Evolutionary conservation across 768 basidiomycete genomes (phyloP), one percentile per base, ranked within the genome.

Genomic region (Pleurotus tuber-regium): DNA sequence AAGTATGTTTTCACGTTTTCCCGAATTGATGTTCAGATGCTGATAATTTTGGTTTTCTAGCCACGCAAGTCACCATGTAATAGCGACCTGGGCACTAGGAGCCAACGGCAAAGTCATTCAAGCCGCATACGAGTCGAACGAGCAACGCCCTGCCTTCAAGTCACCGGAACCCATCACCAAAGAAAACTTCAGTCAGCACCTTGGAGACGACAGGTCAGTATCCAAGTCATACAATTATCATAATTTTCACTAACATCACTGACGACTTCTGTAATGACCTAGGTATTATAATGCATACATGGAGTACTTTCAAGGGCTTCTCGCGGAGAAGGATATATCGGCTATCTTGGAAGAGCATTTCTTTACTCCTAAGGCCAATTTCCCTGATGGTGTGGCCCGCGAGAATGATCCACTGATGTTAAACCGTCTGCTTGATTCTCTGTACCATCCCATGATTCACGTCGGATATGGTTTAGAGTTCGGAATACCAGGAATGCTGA

Each of bases 371-470:
- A 65, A 73, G 40, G 76, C 69, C 43, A 87, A 86, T 51, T 66
- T 75, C 39, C 69, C 65, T 12, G 18, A 10, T 42, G 41, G 9
- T 10, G 36, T 38, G 8, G 6, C 36, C n/a, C 7, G 9, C 10
- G 23, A 19, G 18, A n/a, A 31, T 2, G 30, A 23, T n/a, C 29
- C 29, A 0, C 66, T 73, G 53, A 83, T 88, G 82, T 58, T 87
- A 11, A 73, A 70, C 38, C 76, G 85, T 9, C 75, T 83, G 54
- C 30, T 84, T 12, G 71, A 72, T 1, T 84, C 82, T 2, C 59
- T 85, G 6, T 23, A 88, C 4, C 87, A 89, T 57, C 81, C 86
- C 0, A 50, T 87, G 33, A 87, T 89, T 39, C 83, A 87, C 57
- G 57, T 68, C 2, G 86, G 83, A 11, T 79, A 80, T 62, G 86